Base-by-base conservation (phyloP, 2,329 filamentous ascomycete species). In the Zopfia rhizophila region DNA sequence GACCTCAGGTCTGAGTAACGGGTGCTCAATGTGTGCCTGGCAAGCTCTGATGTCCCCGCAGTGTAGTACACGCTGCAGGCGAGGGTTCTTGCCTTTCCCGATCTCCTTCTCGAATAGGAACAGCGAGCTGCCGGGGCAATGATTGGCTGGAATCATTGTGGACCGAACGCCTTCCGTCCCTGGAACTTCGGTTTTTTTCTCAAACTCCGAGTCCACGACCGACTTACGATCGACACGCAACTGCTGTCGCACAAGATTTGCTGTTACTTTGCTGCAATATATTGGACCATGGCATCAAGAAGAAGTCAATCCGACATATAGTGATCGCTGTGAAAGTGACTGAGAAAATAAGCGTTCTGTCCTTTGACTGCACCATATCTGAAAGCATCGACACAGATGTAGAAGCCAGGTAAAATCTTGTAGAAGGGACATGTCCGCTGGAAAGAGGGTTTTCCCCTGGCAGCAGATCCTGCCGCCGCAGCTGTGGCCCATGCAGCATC, bases 271-370 rank as follows among this genome's bases (percentile, higher is more conserved):
- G 66, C 93, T 97, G 76, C 94, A 97, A 65, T 96, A 99, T 36
- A 99, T 97, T 0, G 92, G 93, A 0, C 94, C 94, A 67, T 99
- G 92, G 25, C 79, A 84, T 94, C 94, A 99, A 22, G 81, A 90
- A 6, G 89, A 85, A 7, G 90, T 94, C 8, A 99, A 76, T 2
- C 94, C 94, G 23, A 96, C 84, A 97, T 86, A 61, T 99, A 99
- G 68, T 99, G 94, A 67, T 99, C 94, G 63, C 91, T 97, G 72
- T 99, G 94, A 58, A 97, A 99, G 67, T 99, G 94, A 60, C 92
- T 97, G 8, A 99, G 81, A 58, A 99, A 99, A 68, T 99, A 99
- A 1, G 93, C 94, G 41, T 89, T 88, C 69, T 92, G 96, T 0
- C 91, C 92, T 65, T 95, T 82, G 0, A 99, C 90, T 3, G 92